Evolutionary conservation across 768 basidiomycete species (phyloP).

Genomic region (Boletus subcaerulescens): DNA sequence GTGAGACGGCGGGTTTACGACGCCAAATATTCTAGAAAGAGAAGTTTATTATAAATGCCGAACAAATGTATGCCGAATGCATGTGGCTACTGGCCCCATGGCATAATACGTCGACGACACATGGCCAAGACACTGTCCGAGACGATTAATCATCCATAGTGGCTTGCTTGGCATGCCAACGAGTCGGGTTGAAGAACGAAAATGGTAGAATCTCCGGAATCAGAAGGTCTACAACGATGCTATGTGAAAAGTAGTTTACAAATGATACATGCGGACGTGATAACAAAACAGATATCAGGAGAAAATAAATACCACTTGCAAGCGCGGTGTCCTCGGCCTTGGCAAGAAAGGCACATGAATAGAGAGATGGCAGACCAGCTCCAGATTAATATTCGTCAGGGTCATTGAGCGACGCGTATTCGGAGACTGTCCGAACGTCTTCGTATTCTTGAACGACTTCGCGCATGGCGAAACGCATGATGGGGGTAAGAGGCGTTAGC

Average conservation of each 20-base stretch:
- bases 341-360: neutral
- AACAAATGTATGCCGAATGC: too few species aligned
- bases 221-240: too few species aligned
- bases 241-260: constrained; percentile 5
- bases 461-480: constrained; percentile 82
- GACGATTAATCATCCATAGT: too few species aligned
- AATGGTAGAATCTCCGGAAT: too few species aligned
- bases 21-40: too few species aligned
- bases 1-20: too few species aligned
- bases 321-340: neutral
- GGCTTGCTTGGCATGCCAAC: too few species aligned
- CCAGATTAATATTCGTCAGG: constrained; percentile 62
- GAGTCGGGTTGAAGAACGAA: too few species aligned
- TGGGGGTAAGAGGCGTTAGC: constrained; percentile 72
- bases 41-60: too few species aligned
- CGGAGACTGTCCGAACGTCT: constrained; percentile 69
- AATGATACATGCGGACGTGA: constrained; percentile 1
- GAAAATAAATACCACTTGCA: constrained; percentile 12
- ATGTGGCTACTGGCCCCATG: too few species aligned
- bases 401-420: constrained; percentile 69
- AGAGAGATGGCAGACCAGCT: constrained; percentile 1
- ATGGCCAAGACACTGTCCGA: too few species aligned
- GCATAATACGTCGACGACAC: too few species aligned
- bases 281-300: neutral
- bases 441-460: constrained; percentile 83